Base-by-base conservation (phyloP, 352 stramenopile species). In the Phytophthora melonis region DNA sequence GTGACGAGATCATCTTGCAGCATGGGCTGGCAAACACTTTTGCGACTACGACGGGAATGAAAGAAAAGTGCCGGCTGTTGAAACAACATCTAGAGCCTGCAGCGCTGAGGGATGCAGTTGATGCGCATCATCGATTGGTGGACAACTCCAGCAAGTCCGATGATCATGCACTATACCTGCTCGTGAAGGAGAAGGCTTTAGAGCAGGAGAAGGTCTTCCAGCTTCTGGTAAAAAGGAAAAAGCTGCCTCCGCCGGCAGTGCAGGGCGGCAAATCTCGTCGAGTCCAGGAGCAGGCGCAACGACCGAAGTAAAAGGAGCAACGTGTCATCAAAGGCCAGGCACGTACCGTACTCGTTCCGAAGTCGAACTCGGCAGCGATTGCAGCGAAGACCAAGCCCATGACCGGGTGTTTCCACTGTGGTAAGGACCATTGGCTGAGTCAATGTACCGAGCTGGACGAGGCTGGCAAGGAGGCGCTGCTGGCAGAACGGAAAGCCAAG, bases 11-110 rank as follows among this genome's bases (percentile, higher is more conserved):
- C n/a, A n/a, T n/a, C 13, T 0, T 66, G 18, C 30, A 75, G 18
- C 19, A 78, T 56, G 67, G 64, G 3, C 23, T 82, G 3, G 10
- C 13, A 1, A 53, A 45, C 9, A 72, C 36, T 25, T 82, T 80
- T 27, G 8, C 49, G 11, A 74, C 60, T 19, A 30, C 49, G 13
- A 63, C 7, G 0, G 58, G 47, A 6, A 68, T 68, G 2, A 68
- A 72, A 5, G 50, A 62, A 13, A 72, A 72, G 16, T 68, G 49
- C 16, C 34, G 39, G 3, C 4, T 79, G 0, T 57, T 82, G 0
- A 57, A 45, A 8, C 2, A 13, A 2, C 3, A 74, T 14, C 52
- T 82, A 0, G 39, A 68, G 1, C 58, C 70, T 41, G 19, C 30
- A 25, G 70, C 57, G 5, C 32, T 76, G 3, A 36, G 63, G 3